Percentiles rank a stretch among this genome's conserved stretches.
Conservation (phyloP, 345 rosid genomes). For the Dimocarpus longan region DNA sequence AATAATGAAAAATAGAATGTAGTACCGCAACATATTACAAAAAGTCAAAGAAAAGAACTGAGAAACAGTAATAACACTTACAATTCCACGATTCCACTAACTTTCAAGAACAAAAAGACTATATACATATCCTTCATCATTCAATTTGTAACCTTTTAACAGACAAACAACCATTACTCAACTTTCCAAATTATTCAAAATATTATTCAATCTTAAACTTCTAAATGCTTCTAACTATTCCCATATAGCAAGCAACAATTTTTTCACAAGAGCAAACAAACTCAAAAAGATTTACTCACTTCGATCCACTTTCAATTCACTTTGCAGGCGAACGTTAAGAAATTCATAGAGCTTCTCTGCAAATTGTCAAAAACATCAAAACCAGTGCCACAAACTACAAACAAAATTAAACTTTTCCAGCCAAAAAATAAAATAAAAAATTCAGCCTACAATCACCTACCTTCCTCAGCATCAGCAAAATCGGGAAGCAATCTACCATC, state of each 20-base stretch:
- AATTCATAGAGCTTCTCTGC: conserved; percentile 79
- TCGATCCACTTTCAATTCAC: conserved; percentile 59
- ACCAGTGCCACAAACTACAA: conserved; percentile 2
- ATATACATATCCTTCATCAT: neutral
- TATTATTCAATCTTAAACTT: neutral
- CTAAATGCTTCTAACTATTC: neutral
- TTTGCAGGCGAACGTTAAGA: conserved; percentile 81
- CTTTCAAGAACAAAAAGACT: conserved; percentile 3
- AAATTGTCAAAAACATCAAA: conserved; percentile 23
- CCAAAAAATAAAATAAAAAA: neutral
- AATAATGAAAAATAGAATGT: neutral
- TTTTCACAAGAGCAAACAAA: neutral
- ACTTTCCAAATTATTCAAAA: neutral
- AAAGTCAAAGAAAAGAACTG: conserved; percentile 1
- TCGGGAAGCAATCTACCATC: conserved; percentile 82
- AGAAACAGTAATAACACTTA: neutral
- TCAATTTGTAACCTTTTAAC: neutral
- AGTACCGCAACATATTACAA: neutral
- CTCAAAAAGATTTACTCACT: conserved; percentile 48
- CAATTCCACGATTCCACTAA: neutral
- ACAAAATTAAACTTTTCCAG: neutral
- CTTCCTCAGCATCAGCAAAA: conserved; percentile 83
- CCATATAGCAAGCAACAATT: neutral
- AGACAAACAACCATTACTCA: neutral
- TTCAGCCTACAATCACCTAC: conserved; percentile 35